These are phyloP conservation scores for Gracilaria domingensis DNA, from an alignment of 23 red algal genomes.

Conservation along the genomic window DNA sequence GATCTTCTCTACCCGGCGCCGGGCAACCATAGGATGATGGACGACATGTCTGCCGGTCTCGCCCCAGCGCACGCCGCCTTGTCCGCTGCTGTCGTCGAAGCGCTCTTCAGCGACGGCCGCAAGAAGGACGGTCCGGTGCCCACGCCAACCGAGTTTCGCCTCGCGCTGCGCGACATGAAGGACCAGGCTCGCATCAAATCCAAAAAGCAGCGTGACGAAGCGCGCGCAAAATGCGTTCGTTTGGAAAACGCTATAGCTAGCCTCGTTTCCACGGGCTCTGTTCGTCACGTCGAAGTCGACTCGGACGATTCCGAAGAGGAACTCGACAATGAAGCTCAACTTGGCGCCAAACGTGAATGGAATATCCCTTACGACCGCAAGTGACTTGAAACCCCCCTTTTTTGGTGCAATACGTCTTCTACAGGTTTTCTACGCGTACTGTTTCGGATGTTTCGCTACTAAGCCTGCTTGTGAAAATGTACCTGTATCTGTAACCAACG, in stretches of 20 bases:
- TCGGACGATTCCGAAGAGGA: conserved; percentile 57
- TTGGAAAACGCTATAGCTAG: conserved; percentile 33
- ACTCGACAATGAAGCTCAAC: conserved; percentile 25
- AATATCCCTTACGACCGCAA: conserved; percentile 30
- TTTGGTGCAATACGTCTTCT: background rate
- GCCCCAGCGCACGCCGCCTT: conserved; percentile 14
- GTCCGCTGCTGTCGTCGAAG: conserved; percentile 41
- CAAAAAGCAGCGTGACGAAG: conserved; percentile 54
- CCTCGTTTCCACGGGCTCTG: conserved; percentile 31
- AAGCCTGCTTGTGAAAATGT: background rate
- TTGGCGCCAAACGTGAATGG: conserved; percentile 33
- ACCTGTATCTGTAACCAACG: background rate
- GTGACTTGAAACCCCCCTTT: background rate
- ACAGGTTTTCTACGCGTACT: background rate
- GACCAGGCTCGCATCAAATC: conserved; percentile 38
- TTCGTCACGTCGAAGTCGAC: conserved; percentile 26
- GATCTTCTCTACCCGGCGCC: conserved; percentile 23
- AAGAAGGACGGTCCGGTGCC: conserved; percentile 62
- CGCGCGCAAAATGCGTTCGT: conserved; percentile 1
- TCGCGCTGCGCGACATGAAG: conserved; percentile 44
- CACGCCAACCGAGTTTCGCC: conserved; percentile 61
- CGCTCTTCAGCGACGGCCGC: conserved; percentile 33
- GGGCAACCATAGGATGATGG: background rate
- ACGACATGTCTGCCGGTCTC: conserved; percentile 13
- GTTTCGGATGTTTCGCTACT: conserved; percentile 6